phyloP scores from a whole-genome alignment of 345 rosid species.

The Carallia brachiata region DNA sequence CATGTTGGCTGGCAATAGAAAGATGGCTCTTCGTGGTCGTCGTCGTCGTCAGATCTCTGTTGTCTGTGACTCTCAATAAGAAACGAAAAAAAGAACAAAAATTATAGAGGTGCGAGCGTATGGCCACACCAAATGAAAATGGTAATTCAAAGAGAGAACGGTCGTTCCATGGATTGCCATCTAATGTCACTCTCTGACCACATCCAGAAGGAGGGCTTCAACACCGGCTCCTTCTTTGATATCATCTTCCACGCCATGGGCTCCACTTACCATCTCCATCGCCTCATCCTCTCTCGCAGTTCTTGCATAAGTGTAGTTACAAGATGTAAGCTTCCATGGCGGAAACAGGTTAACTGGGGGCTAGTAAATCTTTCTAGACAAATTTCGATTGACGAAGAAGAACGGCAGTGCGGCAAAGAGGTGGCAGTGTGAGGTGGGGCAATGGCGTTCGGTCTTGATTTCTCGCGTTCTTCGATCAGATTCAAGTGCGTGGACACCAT shows the following conservation, averaged over 20 bases:
- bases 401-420: too few relatives aligned
- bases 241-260: conserved; percentile 82
- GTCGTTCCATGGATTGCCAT: conserved; percentile 73
- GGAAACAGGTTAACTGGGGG: too few relatives aligned
- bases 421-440: too few relatives aligned
- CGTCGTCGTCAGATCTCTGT: background rate
- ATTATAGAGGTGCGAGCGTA: conserved; percentile 35
- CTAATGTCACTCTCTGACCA: conserved; percentile 88
- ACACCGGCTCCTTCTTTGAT: conserved; percentile 82
- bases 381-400: too few relatives aligned
- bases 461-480: too few relatives aligned
- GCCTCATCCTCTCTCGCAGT: conserved; percentile 86
- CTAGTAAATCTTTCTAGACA: too few relatives aligned
- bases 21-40: background rate
- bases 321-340: too few relatives aligned
- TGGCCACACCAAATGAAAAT: conserved; percentile 40
- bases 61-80: background rate
- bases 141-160: conserved; percentile 54
- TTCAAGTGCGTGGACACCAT: too few relatives aligned
- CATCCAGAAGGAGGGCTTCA: conserved; percentile 82
- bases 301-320: conserved; percentile 17
- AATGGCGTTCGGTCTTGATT: too few relatives aligned
- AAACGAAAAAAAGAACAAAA: conserved; percentile 10
- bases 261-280: conserved; percentile 85
- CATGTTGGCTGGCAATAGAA: background rate